These are phyloP conservation scores for Coemansia sp. DNA, from an alignment of 192 early-diverging fungal species.

Conservation along the genomic window DNA sequence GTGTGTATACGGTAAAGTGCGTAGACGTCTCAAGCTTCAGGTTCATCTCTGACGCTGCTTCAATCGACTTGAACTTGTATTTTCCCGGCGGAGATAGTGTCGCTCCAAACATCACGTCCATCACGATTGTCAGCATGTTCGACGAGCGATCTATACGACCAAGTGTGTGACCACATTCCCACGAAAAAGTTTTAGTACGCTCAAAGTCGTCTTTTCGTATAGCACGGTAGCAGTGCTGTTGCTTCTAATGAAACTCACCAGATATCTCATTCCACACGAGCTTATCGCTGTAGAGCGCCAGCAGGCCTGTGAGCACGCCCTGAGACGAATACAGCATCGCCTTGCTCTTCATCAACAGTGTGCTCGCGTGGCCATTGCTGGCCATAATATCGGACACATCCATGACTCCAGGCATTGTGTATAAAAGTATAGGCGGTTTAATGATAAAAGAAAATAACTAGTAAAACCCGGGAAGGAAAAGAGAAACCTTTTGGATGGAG, in stretches of 20 bases:
- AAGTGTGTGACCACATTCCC: neutral
- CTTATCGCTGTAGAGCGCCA: slow-evolving; percentile 35
- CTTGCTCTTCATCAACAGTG: slow-evolving; percentile 38
- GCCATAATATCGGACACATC: slow-evolving; percentile 28
- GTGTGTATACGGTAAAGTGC: slow-evolving; percentile 53
- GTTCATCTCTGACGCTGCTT: slow-evolving; percentile 28
- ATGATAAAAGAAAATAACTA: neutral
- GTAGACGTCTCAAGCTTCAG: slow-evolving; percentile 39
- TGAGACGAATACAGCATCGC: slow-evolving; percentile 51
- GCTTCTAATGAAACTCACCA: slow-evolving; percentile 20
- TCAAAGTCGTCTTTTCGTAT: neutral
- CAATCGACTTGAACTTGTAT: slow-evolving; percentile 54
- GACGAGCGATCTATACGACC: slow-evolving; percentile 34
- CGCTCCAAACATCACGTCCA: slow-evolving; percentile 49
- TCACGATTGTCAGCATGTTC: slow-evolving; percentile 47
- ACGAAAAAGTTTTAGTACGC: neutral
- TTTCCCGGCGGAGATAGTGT: slow-evolving; percentile 46
- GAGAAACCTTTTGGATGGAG: neutral
- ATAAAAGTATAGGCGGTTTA: neutral
- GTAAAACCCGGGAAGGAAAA: neutral
- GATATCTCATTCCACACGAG: slow-evolving; percentile 48
- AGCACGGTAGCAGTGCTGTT: neutral
- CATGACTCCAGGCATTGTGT: slow-evolving; percentile 36
- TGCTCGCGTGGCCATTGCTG: slow-evolving; percentile 5
- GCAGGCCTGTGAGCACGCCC: slow-evolving; percentile 45